Conservation (phyloP, 345 rosid species). For the Salix viminalis region DNA sequence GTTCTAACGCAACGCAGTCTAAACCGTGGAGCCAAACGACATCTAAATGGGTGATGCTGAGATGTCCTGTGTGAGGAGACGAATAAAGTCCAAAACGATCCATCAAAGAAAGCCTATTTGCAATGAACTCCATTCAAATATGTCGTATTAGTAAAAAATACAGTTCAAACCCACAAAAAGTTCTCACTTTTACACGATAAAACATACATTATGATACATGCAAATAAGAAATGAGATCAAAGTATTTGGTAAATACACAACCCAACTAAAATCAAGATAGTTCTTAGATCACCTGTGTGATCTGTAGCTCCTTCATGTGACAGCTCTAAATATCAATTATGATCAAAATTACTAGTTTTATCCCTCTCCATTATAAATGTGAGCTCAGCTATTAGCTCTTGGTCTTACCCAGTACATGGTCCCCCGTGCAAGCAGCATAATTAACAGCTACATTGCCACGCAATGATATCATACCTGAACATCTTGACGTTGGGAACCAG, state of each 20-base stretch:
- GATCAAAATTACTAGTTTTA: background rate
- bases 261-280: constrained; percentile 7
- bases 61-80: no score
- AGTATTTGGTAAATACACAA: constrained; percentile 2
- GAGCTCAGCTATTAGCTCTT: background rate
- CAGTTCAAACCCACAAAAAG: constrained; percentile 10
- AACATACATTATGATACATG: constrained; percentile 18
- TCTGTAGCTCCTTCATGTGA: constrained; percentile 14
- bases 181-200: constrained; percentile 1
- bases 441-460: background rate
- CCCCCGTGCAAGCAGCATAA: background rate
- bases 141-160: constrained; percentile 9
- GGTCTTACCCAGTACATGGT: background rate
- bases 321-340: constrained; percentile 8
- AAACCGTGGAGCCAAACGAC: no score
- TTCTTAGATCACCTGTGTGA: constrained; percentile 18
- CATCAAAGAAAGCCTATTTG: background rate
- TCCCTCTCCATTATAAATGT: background rate
- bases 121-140: constrained; percentile 5
- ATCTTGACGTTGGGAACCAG: background rate
- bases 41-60: no score
- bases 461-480: background rate
- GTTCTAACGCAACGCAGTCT: no score
- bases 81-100: background rate
- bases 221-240: constrained; percentile 10